A percentile compares a stretch with the other conserved stretches of the same genome.
phyloP scores from a whole-genome alignment of 768 basidiomycete species.

The Omphalotus guepiniiformis region DNA sequence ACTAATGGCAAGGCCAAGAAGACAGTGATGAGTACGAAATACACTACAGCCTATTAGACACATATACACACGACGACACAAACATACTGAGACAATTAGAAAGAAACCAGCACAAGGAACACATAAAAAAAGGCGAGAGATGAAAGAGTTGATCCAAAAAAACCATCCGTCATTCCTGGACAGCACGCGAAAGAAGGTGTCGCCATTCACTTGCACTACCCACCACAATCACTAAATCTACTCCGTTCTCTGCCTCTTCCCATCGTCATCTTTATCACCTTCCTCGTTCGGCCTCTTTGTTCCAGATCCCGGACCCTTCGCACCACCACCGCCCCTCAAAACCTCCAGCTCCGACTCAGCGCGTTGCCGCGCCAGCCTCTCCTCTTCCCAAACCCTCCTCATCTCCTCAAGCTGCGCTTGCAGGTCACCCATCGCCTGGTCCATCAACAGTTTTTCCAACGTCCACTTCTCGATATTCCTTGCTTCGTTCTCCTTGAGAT shows the following conservation, averaged over 20 bases:
- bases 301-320: slow-evolving; percentile 14
- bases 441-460: slow-evolving; percentile 86
- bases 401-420: slow-evolving; percentile 82
- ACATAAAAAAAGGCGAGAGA: too few relatives aligned
- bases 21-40: too few relatives aligned
- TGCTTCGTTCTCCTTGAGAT: slow-evolving; percentile 87
- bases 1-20: too few relatives aligned
- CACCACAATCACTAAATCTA: slow-evolving; percentile 16
- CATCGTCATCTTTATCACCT: slow-evolving; percentile 29
- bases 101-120: too few relatives aligned
- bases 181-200: too few relatives aligned
- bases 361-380: slow-evolving; percentile 54
- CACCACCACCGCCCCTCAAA: slow-evolving; percentile 33
- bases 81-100: too few relatives aligned
- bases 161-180: too few relatives aligned
- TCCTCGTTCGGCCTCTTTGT: slow-evolving; percentile 34
- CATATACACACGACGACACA: too few relatives aligned
- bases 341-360: slow-evolving; percentile 63
- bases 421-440: slow-evolving; percentile 86
- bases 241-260: slow-evolving; percentile 40
- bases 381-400: slow-evolving; percentile 78
- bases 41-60: too few relatives aligned
- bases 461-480: slow-evolving; percentile 94
- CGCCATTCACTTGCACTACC: too few relatives aligned
- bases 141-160: too few relatives aligned